A percentile compares a stretch with the other conserved stretches of the same genome.
Conservation (phyloP, 163 green algal species). For the Scenedesmus sp. region DNA sequence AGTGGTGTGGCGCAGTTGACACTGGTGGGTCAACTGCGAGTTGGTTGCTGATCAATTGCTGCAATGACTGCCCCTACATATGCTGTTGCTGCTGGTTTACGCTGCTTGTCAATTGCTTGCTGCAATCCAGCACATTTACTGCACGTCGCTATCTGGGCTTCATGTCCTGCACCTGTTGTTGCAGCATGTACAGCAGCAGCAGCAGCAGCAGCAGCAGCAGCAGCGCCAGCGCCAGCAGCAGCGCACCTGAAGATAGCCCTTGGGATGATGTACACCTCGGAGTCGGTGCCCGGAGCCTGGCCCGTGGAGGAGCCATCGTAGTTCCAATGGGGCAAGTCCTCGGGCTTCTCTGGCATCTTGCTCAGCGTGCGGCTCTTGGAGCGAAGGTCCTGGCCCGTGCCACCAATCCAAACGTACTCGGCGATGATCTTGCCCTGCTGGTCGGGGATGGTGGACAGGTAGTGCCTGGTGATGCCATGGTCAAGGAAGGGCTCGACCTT, state of each 20-base stretch:
- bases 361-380: constrained; percentile 86
- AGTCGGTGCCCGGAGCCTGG: constrained; percentile 92
- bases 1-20: no score
- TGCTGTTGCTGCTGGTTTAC: no score
- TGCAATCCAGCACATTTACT: no score
- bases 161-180: no score
- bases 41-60: no score
- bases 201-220: neutral
- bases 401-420: constrained; percentile 97
- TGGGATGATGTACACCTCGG: constrained; percentile 93
- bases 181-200: neutral
- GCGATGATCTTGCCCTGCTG: constrained; percentile 83
- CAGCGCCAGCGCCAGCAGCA: neutral
- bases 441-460: constrained; percentile 60
- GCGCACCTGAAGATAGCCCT: constrained; percentile 81
- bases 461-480: constrained; percentile 70
- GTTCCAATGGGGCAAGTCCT: constrained; percentile 97
- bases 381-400: constrained; percentile 84
- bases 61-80: no score
- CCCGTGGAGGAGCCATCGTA: constrained; percentile 97
- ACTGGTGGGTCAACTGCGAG: no score
- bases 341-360: constrained; percentile 64
- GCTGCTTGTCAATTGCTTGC: no score
- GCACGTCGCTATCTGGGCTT: no score
- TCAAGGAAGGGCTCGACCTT: constrained; percentile 60